Base-by-base conservation (phyloP, 176 grass and related monocot genomes). In the Avena atlantica region DNA sequence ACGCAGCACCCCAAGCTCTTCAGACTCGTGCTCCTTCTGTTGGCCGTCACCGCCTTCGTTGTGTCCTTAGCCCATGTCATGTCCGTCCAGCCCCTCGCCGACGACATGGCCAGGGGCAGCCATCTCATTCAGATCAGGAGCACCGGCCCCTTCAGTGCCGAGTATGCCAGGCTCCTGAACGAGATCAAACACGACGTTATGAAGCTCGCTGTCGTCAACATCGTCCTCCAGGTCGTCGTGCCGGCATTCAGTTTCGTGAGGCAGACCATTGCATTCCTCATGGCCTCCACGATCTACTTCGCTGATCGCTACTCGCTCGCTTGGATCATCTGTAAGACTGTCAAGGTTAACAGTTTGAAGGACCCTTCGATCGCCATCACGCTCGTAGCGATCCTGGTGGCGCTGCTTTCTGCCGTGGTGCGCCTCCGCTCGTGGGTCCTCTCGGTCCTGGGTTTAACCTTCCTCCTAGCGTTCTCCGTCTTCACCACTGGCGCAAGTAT, bases 1-100 rank as follows among this genome's bases (percentile, higher is more conserved):
- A 77, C 20, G 4, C 17, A 0, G 42, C 78, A 82, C 56, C 9
- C 64, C 15, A 86, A 47, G 51, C 78, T 89, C 31, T 79, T 92
- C 64, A 0, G 23, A 20, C 19, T 56, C 20, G 16, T 88, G n/a
- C 19, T 66, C 29, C 10, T 59, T 37, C 40, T 82, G 2, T 6
- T 78, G 71, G 12, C 29, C 53, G 1, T 70, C 56, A 19, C 17
- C 53, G 12, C 4, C 51, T 82, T 62, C 52, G 11, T 86, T 16
- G 2, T 78, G 63, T 7, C 51, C 19, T 1, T 16, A 16, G 21
- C 12, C 12, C 78, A 66, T 69, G 49, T 34, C 53, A 0, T 79
- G 12, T 52, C 16, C 52, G 16, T 82, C 8, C 55, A 85, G 21
- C 83, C 82, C 9, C 52, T 78, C 42, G 0, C 27, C 1, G 20